phyloP scores from a whole-genome alignment of 2,329 filamentous ascomycete genomes.

The Aspergillus novoparasiticus region DNA sequence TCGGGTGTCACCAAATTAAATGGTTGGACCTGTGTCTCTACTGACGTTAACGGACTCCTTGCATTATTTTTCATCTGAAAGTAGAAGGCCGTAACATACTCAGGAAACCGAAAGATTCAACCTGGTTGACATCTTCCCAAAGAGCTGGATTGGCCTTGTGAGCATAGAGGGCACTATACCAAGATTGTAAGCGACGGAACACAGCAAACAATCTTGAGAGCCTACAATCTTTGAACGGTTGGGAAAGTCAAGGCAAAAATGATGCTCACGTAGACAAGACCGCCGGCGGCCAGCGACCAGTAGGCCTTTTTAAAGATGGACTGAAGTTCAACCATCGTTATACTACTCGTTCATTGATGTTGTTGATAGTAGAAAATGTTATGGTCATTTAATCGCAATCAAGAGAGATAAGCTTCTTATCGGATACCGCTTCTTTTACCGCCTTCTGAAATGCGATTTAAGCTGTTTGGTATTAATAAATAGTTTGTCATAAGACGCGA shows the following conservation, averaged over 20 bases:
- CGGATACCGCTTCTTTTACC: not conserved
- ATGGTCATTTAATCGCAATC: not conserved
- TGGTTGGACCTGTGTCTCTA: constrained; percentile 84
- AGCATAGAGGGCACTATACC: constrained; percentile 73
- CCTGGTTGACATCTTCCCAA: constrained; percentile 73
- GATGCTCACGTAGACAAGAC: constrained; percentile 68
- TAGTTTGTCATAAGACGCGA: not conserved
- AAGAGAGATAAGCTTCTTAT: not conserved
- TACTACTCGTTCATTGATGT: not conserved
- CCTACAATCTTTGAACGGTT: constrained; percentile 78
- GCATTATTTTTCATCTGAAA: not conserved
- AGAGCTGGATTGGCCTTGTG: constrained; percentile 74
- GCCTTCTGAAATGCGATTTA: not conserved
- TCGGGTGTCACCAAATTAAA: constrained; percentile 78
- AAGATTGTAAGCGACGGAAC: constrained; percentile 2
- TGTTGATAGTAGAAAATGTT: not conserved
- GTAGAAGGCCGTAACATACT: constrained; percentile 54
- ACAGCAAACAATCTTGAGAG: constrained; percentile 12
- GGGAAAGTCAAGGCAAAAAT: constrained; percentile 69
- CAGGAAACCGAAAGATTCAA: constrained; percentile 83
- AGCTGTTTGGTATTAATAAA: not conserved
- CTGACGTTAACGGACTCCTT: not conserved
- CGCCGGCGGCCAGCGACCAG: constrained; percentile 59
- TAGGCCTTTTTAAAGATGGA: constrained; percentile 56
- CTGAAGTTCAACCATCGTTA: constrained; percentile 42